A percentile compares a stretch with the other conserved stretches of the same genome.
These are phyloP conservation scores for Asterophora parasitica DNA, from an alignment of 768 basidiomycete species.

Conservation along the genomic window DNA sequence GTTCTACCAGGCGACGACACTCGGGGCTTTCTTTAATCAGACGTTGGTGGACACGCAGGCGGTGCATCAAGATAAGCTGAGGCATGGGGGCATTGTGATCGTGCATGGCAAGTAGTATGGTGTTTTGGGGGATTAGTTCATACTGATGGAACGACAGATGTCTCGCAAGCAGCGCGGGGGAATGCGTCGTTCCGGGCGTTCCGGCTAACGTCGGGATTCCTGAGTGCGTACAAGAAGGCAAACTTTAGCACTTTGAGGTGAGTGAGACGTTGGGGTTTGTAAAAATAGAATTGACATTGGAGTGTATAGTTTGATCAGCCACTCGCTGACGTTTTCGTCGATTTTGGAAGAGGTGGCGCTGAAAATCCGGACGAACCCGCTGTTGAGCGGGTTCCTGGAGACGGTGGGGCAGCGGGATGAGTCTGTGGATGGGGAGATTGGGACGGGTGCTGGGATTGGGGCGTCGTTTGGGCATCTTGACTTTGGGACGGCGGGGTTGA, in stretches of 20 bases:
- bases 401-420: slow-evolving; percentile 48
- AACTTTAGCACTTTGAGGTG: slow-evolving; percentile 87
- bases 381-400: slow-evolving; percentile 75
- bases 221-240: slow-evolving; percentile 75
- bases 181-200: slow-evolving; percentile 90
- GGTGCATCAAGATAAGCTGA: slow-evolving; percentile 77
- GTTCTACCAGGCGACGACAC: slow-evolving; percentile 86
- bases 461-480: slow-evolving; percentile 67
- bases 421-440: slow-evolving; percentile 29
- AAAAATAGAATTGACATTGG: slow-evolving; percentile 7
- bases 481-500: slow-evolving; percentile 63
- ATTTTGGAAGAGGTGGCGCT: slow-evolving; percentile 85
- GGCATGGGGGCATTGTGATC: slow-evolving; percentile 82
- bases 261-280: slow-evolving; percentile 21
- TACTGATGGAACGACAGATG: slow-evolving; percentile 43
- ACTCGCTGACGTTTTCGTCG: slow-evolving; percentile 78
- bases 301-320: slow-evolving; percentile 60
- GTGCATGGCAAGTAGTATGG: slow-evolving; percentile 62
- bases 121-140: background rate
- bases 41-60: slow-evolving; percentile 77
- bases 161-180: slow-evolving; percentile 73
- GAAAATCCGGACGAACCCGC: slow-evolving; percentile 75
- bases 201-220: slow-evolving; percentile 72
- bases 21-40: slow-evolving; percentile 84
- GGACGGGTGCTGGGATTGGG: slow-evolving; percentile 33